These are phyloP conservation scores for Thermochaetoides dissita DNA, from an alignment of 2,329 filamentous ascomycete genomes.

Conservation along the genomic window DNA sequence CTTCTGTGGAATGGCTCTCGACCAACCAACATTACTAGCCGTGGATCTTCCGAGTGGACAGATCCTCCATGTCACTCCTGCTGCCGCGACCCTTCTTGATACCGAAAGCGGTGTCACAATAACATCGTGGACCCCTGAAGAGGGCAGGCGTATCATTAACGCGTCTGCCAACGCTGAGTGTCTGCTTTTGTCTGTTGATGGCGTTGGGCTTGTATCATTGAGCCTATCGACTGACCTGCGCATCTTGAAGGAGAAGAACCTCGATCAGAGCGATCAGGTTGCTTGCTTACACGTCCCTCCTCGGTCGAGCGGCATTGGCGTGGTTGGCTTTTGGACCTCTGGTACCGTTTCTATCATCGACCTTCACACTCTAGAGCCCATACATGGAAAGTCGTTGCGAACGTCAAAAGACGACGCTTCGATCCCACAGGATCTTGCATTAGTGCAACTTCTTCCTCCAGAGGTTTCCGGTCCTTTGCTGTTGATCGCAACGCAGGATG, in stretches of 20 bases:
- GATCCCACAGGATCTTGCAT: conserved; percentile 66
- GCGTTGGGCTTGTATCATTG: conserved; percentile 57
- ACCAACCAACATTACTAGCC: conserved; percentile 57
- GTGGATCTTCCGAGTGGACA: conserved; percentile 48
- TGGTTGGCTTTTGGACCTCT: conserved; percentile 80
- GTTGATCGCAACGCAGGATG: conserved; percentile 84
- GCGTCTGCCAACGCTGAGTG: conserved; percentile 60
- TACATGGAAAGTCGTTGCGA: conserved; percentile 47
- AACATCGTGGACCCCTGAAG: conserved; percentile 42
- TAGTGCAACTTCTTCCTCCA: conserved; percentile 63
- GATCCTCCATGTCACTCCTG: conserved; percentile 64
- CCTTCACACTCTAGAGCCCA: conserved; percentile 47
- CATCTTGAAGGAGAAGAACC: conserved; percentile 43
- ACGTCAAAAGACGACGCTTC: conserved; percentile 53
- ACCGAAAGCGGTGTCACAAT: conserved; percentile 38
- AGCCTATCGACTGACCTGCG: conserved; percentile 45
- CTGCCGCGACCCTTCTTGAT: conserved; percentile 48
- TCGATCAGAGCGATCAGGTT: conserved; percentile 59
- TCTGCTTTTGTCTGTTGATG: conserved; percentile 62
- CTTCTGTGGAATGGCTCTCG: conserved; percentile 57
- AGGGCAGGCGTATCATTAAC: conserved; percentile 52
- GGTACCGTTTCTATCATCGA: conserved; percentile 64
- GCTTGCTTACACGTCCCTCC: conserved; percentile 69
- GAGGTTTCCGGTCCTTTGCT: conserved; percentile 51
- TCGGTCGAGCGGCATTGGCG: conserved; percentile 49